A percentile compares a stretch with the other conserved stretches of the same genome.
phyloP scores from a whole-genome alignment of 2,329 filamentous ascomycete genomes.

The Hymenoscyphus fructigenus region DNA sequence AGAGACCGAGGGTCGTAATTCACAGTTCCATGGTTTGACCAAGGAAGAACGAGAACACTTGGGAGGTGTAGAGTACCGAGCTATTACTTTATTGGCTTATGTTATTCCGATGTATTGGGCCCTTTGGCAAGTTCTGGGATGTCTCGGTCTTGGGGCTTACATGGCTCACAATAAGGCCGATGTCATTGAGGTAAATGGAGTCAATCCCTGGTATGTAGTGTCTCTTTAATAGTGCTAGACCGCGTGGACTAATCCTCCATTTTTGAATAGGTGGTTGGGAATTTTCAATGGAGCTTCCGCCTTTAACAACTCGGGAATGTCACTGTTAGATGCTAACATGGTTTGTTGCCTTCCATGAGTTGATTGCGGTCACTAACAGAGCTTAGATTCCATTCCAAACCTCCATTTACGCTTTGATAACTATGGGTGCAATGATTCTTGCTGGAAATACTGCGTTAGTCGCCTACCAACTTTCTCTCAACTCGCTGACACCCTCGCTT shows the following conservation, averaged over 20 bases:
- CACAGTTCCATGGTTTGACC: slow-evolving; percentile 53
- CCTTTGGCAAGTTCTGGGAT: slow-evolving; percentile 57
- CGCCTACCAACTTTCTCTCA: neutral
- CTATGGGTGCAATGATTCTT: slow-evolving; percentile 57
- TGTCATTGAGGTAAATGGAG: slow-evolving; percentile 52
- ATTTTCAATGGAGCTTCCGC: slow-evolving; percentile 67
- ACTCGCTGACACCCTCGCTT: neutral
- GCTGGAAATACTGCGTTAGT: slow-evolving; percentile 60
- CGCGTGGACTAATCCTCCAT: neutral
- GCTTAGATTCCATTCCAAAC: slow-evolving; percentile 42
- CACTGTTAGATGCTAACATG: slow-evolving; percentile 65
- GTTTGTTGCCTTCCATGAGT: slow-evolving; percentile 30
- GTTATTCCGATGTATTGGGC: slow-evolving; percentile 62
- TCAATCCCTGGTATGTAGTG: slow-evolving; percentile 55
- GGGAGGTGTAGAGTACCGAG: slow-evolving; percentile 64
- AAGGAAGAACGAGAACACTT: slow-evolving; percentile 55
- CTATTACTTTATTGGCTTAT: slow-evolving; percentile 57
- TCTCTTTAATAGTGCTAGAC: neutral
- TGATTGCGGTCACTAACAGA: neutral
- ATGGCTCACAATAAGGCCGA: slow-evolving; percentile 52
- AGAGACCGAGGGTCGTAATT: slow-evolving; percentile 47
- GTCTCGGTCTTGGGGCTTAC: slow-evolving; percentile 61
- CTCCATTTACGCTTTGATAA: slow-evolving; percentile 42
- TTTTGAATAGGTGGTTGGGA: slow-evolving; percentile 52
- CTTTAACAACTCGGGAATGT: slow-evolving; percentile 73